A percentile compares a stretch with the other conserved stretches of the same genome.
These are phyloP conservation scores for Luvunga scandens DNA, from an alignment of 345 rosid species.

Conservation along the genomic window DNA sequence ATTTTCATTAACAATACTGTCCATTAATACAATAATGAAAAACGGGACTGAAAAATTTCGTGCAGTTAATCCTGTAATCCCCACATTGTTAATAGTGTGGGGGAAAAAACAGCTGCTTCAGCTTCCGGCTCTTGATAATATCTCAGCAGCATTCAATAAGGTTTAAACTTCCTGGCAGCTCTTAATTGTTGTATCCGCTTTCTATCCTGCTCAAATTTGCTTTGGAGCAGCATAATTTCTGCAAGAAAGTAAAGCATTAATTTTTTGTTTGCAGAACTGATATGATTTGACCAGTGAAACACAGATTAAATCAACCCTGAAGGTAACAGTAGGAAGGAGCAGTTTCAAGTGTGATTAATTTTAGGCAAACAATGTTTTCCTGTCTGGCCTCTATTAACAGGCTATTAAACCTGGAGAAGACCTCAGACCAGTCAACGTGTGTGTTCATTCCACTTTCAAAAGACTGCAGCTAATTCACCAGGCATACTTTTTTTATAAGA, in stretches of 20 bases:
- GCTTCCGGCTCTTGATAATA: neutral
- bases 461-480: neutral
- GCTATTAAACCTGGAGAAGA: neutral
- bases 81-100: neutral
- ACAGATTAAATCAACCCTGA: neutral
- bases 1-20: neutral
- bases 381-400: neutral
- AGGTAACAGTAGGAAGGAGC: neutral
- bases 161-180: conserved; percentile 89
- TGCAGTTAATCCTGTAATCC: neutral
- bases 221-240: conserved; percentile 50
- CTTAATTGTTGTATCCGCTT: conserved; percentile 84
- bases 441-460: neutral
- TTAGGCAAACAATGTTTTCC: neutral
- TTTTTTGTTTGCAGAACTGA: neutral
- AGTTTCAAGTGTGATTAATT: neutral
- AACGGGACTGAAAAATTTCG: too few species aligned
- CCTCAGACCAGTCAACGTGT: neutral
- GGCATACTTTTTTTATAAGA: neutral
- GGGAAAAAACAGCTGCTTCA: neutral
- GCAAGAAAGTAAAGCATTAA: conserved; percentile 21
- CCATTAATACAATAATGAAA: neutral
- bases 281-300: neutral
- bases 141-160: conserved; percentile 42
- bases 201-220: conserved; percentile 53